Evolutionary conservation across 208 protist genomes (phyloP).

Genomic region (Leishmania guyanensis): DNA sequence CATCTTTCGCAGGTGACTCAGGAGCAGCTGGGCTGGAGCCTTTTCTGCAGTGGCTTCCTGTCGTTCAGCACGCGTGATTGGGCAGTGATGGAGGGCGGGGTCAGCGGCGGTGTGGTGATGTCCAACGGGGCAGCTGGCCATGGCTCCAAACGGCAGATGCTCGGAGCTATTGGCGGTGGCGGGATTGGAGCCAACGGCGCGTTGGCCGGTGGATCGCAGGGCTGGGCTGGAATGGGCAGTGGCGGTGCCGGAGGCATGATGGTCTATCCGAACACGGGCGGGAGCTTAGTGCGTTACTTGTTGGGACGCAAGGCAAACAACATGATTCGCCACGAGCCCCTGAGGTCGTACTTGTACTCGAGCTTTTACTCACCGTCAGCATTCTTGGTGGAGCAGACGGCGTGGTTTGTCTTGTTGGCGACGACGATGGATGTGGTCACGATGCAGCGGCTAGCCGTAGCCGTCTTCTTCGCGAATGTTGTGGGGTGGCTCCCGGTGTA

Average conservation of each 20-base stretch:
- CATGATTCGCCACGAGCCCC: slow-evolving; percentile 23
- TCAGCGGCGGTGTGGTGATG: background rate
- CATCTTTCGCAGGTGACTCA: slow-evolving; percentile 34
- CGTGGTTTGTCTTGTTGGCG: slow-evolving; percentile 31
- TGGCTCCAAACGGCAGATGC: background rate
- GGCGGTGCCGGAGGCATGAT: background rate
- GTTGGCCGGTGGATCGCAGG: background rate
- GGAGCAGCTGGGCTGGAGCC: slow-evolving; percentile 37
- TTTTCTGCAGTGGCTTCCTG: slow-evolving; percentile 26
- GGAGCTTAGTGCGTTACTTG: slow-evolving; percentile 26
- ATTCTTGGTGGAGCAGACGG: slow-evolving; percentile 40
- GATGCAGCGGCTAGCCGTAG: slow-evolving; percentile 37
- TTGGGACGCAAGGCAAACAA: slow-evolving; percentile 15
- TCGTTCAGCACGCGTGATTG: slow-evolving; percentile 12
- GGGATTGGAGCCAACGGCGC: background rate
- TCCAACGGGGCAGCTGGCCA: background rate
- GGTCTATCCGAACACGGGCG: slow-evolving; percentile 7
- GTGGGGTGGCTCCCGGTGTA: slow-evolving; percentile 31
- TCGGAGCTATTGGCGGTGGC: too few relatives aligned
- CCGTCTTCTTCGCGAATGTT: slow-evolving; percentile 22
- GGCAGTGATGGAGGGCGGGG: slow-evolving; percentile 7
- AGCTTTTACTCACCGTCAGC: slow-evolving; percentile 40
- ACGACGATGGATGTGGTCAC: slow-evolving; percentile 16
- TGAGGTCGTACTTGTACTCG: slow-evolving; percentile 29
- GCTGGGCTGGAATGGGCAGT: slow-evolving; percentile 5